Base-by-base conservation (phyloP, 352 stramenopile genomes). In the Pythium myriotylum region DNA sequence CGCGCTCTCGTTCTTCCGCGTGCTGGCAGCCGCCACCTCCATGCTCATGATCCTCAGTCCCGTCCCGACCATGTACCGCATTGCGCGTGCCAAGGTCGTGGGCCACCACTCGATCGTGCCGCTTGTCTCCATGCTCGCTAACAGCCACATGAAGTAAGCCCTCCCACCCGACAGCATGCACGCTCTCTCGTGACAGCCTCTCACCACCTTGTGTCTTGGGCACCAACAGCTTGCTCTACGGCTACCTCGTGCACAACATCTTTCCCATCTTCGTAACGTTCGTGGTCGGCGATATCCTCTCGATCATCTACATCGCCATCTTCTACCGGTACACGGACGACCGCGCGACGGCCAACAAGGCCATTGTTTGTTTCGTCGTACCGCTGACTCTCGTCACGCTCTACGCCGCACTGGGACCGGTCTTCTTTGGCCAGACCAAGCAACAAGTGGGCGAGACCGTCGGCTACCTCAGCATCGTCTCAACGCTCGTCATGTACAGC, bases 211-310 rank as follows among this genome's bases (percentile, higher is more conserved):
- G 17, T 37, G 9, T 23, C 17, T 24, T 37, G n/a, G 24, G 16
- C n/a, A 16, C 29, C n/a, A n/a, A 46, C 39, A 63, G 56, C 40
- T 63, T 74, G 51, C 61, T 80, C 37, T 83, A 78, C 49, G 74
- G 74, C 45, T 83, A 78, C 39, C 71, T 83, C 56, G 62, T 64
- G 20, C 58, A 66, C 63, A 76, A 80, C 42, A 72, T 77, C 54
- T 81, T 81, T 53, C 75, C 77, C 2, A 65, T 87, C 13, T 65
- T 83, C 32, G 65, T 68, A 9, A 83, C 73, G 1, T 87, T 80
- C 40, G 53, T 62, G 24, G 67, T 81, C 26, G 77, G 75, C 19
- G 68, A 77, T 63, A 51, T 77, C 20, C 54, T 76, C 6, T 65
- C 73, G 16, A n/a, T 81, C 27, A 26, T 68, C 20, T 87, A 83